Conservation (phyloP, 306 rosid species). For the Biancaea sappan region DNA sequence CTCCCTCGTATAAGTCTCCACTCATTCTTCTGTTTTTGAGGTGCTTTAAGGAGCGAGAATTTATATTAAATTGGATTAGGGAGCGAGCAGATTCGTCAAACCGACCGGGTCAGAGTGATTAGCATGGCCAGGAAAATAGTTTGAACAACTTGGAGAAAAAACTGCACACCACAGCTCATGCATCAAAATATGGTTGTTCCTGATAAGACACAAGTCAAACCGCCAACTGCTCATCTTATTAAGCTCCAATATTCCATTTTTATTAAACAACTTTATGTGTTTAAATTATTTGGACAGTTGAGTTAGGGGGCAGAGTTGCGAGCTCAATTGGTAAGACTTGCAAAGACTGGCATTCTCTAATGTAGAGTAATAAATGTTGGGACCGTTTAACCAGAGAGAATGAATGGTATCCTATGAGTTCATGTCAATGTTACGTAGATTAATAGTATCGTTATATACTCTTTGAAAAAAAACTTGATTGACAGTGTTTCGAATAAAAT, state of each 20-base stretch:
- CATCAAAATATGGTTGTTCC: slow-evolving; percentile 6
- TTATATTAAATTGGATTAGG: neutral
- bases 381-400: no score
- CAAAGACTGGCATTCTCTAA: no score
- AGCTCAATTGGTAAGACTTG: no score
- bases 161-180: slow-evolving; percentile 45
- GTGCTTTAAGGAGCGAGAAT: neutral
- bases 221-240: slow-evolving; percentile 27
- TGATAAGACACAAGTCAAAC: slow-evolving; percentile 51
- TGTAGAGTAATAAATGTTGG: no score
- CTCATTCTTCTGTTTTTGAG: neutral
- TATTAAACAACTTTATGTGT: neutral
- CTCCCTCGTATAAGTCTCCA: neutral
- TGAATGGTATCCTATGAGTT: no score
- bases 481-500: no score
- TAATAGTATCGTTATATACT: no score
- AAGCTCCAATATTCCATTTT: neutral
- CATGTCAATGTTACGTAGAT: no score
- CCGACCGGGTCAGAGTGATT: slow-evolving; percentile 52
- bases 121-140: slow-evolving; percentile 18
- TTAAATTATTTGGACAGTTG: no score
- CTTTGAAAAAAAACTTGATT: no score
- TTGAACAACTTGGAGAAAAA: slow-evolving; percentile 1
- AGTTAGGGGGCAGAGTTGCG: no score
- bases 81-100: slow-evolving; percentile 48